Base-by-base conservation (phyloP, 192 early-diverging fungal species). In the Mortierella claussenii region DNA sequence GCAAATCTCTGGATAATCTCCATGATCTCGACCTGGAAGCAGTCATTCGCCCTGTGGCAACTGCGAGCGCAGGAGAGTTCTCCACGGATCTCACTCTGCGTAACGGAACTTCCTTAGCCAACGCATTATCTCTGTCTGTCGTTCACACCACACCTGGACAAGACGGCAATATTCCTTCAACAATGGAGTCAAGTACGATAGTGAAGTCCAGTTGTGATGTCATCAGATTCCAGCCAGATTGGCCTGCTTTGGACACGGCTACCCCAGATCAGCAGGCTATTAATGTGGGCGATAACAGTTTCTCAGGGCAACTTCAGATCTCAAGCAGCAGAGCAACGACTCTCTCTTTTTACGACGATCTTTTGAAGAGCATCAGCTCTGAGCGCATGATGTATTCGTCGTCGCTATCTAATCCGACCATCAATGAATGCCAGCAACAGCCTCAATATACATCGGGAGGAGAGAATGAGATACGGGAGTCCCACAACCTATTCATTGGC, bases 321-420 rank as follows among this genome's bases (percentile, higher is more conserved):
- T 52, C 58, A 21, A 26, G 34, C 20, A 51, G 33, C 33, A 23
- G 60, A 20, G 27, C 51, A 6, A 18, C 69, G 1, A 31, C 54
- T 28, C 62, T 74, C 2, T 59, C 62, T 2, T 74, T 65, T 33
- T 74, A 74, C 28, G 69, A 74, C 36, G 69, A 74, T 30, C 15
- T 74, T 2, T 59, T 74, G 4, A 60, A 59, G 42, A 74, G 55
- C 32, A 74, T 74, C 30, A 58, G 26, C 20, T 55, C 59, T 13
- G 69, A 74, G 27, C 21, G 55, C 18, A 65, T 74, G 55, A 59
- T 74, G 21, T 65, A 74, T 21, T 40, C 60, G 0, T 47, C 65
- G 0, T 51, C 65, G 30, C 20, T 57, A 18, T 58, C 47, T 36
- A 49, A 71, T 17, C 52, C 24, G 33, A 31, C n/a, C 20, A 43